Evolutionary conservation across 2,329 filamentous ascomycete species (phyloP).

Genomic region (Phialocephala subalpina): DNA sequence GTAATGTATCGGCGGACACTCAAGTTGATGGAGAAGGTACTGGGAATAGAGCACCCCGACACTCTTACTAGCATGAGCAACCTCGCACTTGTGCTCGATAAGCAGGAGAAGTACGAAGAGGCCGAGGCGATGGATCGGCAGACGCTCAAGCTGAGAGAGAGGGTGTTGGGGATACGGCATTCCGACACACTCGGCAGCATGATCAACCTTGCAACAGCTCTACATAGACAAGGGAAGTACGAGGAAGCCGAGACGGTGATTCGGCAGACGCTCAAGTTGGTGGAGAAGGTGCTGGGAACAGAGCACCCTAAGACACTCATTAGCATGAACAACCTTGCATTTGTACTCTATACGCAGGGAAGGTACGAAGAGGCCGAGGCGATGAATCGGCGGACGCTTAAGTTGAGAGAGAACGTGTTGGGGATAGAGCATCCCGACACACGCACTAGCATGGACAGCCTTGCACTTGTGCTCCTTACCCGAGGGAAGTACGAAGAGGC

Average conservation of each 20-base stretch:
- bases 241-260: conserved; percentile 22
- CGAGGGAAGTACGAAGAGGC: not conserved
- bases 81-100: not conserved
- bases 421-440: conserved; percentile 20
- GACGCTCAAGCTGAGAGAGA: not conserved
- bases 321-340: conserved; percentile 23
- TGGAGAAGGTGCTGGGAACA: conserved; percentile 18
- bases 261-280: conserved; percentile 15
- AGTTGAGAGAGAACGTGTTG: conserved; percentile 15
- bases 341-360: conserved; percentile 10
- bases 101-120: conserved; percentile 14
- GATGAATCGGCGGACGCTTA: conserved; percentile 13
- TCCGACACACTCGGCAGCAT: conserved; percentile 7
- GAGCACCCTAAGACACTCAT: conserved; percentile 17
- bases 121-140: not conserved
- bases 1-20: no score
- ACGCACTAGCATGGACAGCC: conserved; percentile 22
- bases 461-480: not conserved
- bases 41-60: no score
- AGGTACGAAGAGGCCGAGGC: conserved; percentile 25
- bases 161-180: conserved; percentile 11
- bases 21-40: no score
- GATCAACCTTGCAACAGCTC: conserved; percentile 10
- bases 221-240: conserved; percentile 5
- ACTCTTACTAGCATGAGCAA: no score